phyloP scores from a whole-genome alignment of 2,329 filamentous ascomycete species.

The Epichloe elymi region DNA sequence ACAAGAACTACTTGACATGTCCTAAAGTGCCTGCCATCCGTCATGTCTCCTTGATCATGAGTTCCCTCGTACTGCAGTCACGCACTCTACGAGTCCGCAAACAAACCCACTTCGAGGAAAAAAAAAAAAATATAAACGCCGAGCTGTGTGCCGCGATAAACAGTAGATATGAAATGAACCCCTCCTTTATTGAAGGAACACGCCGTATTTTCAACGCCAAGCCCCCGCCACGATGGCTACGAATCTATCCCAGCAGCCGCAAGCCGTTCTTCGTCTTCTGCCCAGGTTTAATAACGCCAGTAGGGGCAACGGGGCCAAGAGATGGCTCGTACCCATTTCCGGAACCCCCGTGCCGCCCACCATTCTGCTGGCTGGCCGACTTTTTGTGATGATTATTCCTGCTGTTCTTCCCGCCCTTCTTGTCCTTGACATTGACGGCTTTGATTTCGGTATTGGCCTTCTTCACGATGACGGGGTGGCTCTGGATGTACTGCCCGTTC shows the following conservation, averaged over 20 bases:
- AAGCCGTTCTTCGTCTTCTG: conserved; percentile 56
- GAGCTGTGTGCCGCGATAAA: not conserved
- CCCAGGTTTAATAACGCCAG: conserved; percentile 47
- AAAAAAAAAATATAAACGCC: not conserved
- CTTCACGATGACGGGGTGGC: conserved; percentile 77
- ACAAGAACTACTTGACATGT: too few relatives aligned
- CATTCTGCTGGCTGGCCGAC: conserved; percentile 2
- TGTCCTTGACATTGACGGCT: conserved; percentile 54
- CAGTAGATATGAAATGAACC: too few relatives aligned
- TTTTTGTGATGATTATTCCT: conserved; percentile 17
- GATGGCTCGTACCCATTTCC: conserved; percentile 33
- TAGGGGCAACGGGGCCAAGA: conserved; percentile 34
- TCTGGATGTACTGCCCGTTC: conserved; percentile 98
- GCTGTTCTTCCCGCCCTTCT: conserved; percentile 25
- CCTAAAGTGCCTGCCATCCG: too few relatives aligned
- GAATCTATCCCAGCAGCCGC: conserved; percentile 41
- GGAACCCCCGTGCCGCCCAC: conserved; percentile 15
- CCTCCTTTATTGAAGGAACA: too few relatives aligned
- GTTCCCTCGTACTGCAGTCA: too few relatives aligned
- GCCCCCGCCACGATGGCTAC: too few relatives aligned
- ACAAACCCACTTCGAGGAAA: too few relatives aligned
- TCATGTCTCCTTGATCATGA: too few relatives aligned
- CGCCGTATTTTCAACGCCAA: not conserved
- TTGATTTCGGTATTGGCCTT: conserved; percentile 89
- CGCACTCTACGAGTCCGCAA: too few relatives aligned